phyloP scores from a whole-genome alignment of 2,329 filamentous ascomycete genomes.

The Aschersonia sp. region DNA sequence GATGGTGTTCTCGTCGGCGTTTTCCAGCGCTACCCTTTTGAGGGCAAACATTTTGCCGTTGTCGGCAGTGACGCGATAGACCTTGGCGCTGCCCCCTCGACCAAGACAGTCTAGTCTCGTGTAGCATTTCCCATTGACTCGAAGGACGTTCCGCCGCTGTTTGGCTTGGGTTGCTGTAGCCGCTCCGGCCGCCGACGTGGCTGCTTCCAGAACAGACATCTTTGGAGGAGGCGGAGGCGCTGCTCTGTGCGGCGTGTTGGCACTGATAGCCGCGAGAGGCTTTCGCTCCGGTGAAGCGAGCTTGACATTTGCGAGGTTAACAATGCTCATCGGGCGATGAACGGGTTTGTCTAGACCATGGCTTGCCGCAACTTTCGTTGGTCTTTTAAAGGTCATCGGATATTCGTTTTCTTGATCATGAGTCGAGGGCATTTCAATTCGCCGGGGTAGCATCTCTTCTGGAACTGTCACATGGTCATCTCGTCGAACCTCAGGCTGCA shows the following conservation, averaged over 20 bases:
- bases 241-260: constrained; percentile 62
- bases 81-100: constrained; percentile 82
- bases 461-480: constrained; percentile 9
- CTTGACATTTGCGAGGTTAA: constrained; percentile 23
- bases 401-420: constrained; percentile 80
- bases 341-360: constrained; percentile 41
- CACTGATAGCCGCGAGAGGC: constrained; percentile 36
- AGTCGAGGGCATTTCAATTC: constrained; percentile 42
- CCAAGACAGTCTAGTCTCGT: constrained; percentile 83
- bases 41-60: constrained; percentile 92
- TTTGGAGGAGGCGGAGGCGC: constrained; percentile 80
- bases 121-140: constrained; percentile 83
- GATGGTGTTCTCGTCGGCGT: constrained; percentile 72
- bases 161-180: constrained; percentile 56
- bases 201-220: constrained; percentile 91
- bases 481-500: constrained; percentile 8
- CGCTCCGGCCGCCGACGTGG: constrained; percentile 70
- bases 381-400: constrained; percentile 51
- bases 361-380: constrained; percentile 37
- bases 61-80: constrained; percentile 93
- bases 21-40: constrained; percentile 83
- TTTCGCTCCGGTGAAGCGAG: constrained; percentile 40
- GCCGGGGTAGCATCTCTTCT: constrained; percentile 11
- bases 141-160: constrained; percentile 71
- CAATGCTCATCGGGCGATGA: constrained; percentile 31